A percentile compares a stretch with the other conserved stretches of the same genome.
These are phyloP conservation scores for Dissophora ornata DNA, from an alignment of 192 early-diverging fungal genomes.

Conservation along the genomic window DNA sequence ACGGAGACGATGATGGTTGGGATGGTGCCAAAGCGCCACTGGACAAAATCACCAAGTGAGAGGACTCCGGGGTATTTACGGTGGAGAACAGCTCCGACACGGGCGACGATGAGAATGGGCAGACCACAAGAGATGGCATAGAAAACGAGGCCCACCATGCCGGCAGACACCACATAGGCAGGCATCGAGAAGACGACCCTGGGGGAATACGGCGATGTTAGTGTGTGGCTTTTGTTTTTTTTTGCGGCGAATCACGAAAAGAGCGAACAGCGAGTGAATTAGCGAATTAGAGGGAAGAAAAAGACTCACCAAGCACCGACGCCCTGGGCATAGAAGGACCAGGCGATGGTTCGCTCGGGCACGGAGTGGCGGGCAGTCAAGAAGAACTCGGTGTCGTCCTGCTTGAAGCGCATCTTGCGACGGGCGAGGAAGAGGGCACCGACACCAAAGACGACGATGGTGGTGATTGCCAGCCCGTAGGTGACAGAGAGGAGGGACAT, in stretches of 20 bases:
- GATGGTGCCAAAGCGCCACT: constrained; percentile 70
- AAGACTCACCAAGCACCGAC: constrained; percentile 48
- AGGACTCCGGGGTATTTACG: constrained; percentile 69
- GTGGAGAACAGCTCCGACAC: constrained; percentile 67
- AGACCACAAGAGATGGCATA: constrained; percentile 72
- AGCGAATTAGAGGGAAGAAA: neutral
- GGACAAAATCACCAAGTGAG: constrained; percentile 74
- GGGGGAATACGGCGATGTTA: too few relatives aligned
- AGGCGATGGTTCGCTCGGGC: constrained; percentile 44
- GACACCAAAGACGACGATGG: constrained; percentile 45
- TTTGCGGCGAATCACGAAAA: too few relatives aligned
- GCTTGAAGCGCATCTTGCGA: constrained; percentile 33
- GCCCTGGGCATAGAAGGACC: constrained; percentile 48
- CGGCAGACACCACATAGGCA: constrained; percentile 71
- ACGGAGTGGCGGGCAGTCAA: constrained; percentile 50
- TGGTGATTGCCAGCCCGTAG: constrained; percentile 42
- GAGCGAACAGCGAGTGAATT: neutral
- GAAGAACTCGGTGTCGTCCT: constrained; percentile 58
- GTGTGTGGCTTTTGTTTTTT: too few relatives aligned
- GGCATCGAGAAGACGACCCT: constrained; percentile 76
- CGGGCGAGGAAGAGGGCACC: constrained; percentile 41
- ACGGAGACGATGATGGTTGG: constrained; percentile 67
- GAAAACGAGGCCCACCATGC: constrained; percentile 73
- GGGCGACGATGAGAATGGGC: constrained; percentile 69
- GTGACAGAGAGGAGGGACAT: constrained; percentile 42